These are phyloP conservation scores for Fusarium sp. DNA, from an alignment of 2,329 filamentous ascomycete genomes.

Conservation along the genomic window DNA sequence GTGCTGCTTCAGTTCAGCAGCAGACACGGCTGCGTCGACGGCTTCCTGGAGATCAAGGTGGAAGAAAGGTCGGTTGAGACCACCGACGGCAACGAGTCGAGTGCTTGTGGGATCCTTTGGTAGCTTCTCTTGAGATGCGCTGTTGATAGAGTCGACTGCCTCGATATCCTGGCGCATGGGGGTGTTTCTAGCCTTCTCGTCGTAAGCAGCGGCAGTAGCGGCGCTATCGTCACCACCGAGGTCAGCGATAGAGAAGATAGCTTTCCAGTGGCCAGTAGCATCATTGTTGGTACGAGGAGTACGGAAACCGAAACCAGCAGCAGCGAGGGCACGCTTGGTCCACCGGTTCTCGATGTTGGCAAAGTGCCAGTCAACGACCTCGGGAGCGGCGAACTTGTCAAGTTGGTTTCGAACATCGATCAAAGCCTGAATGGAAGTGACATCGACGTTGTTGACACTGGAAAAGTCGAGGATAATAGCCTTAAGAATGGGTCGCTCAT, in stretches of 20 bases:
- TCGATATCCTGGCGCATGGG: constrained; percentile 48
- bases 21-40: constrained; percentile 58
- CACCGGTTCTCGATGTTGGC: constrained; percentile 66
- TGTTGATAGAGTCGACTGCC: constrained; percentile 42
- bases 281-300: constrained; percentile 48
- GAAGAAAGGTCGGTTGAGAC: constrained; percentile 64
- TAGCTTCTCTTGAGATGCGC: constrained; percentile 46
- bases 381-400: constrained; percentile 62
- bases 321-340: constrained; percentile 67
- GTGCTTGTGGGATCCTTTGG: constrained; percentile 47
- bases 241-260: constrained; percentile 93
- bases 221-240: constrained; percentile 79
- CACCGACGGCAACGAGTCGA: constrained; percentile 56
- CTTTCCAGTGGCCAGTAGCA: constrained; percentile 64
- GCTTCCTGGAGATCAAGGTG: constrained; percentile 64
- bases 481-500: constrained; percentile 63
- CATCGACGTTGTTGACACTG: constrained; percentile 67
- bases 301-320: constrained; percentile 64
- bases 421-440: constrained; percentile 66
- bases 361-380: constrained; percentile 63
- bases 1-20: constrained; percentile 50
- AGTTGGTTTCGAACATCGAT: constrained; percentile 67
- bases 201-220: constrained; percentile 64
- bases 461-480: constrained; percentile 69
- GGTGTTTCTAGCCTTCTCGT: constrained; percentile 63